These are phyloP conservation scores for Fusarium tanahbumbuense DNA, from an alignment of 2,329 filamentous ascomycete species.

Conservation along the genomic window DNA sequence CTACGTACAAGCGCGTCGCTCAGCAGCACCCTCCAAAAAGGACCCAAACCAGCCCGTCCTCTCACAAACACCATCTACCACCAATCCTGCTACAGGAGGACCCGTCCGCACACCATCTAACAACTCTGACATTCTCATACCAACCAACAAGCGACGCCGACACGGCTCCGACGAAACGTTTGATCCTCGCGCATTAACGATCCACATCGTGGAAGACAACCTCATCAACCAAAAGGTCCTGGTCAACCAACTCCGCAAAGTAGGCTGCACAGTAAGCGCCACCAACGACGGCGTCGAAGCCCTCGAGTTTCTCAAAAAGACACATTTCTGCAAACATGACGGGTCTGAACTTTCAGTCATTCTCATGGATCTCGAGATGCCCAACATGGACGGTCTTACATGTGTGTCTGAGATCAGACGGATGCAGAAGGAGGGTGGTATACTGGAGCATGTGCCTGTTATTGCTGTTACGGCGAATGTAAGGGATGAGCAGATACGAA, in stretches of 20 bases:
- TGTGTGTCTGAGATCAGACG: slow-evolving; percentile 56
- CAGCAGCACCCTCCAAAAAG: slow-evolving; percentile 39
- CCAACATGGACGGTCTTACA: slow-evolving; percentile 60
- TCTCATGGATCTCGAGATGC: slow-evolving; percentile 63
- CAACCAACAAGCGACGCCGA: background rate
- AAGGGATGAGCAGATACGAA: slow-evolving; percentile 59
- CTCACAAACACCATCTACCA: background rate
- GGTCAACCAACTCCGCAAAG: slow-evolving; percentile 71
- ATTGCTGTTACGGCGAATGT: slow-evolving; percentile 62
- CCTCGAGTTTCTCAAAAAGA: slow-evolving; percentile 53
- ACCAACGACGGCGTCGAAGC: slow-evolving; percentile 73
- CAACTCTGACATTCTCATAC: background rate
- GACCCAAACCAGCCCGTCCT: background rate
- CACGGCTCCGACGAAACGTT: background rate
- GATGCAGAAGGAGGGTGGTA: slow-evolving; percentile 50
- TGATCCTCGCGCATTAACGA: slow-evolving; percentile 55
- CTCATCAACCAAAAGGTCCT: slow-evolving; percentile 75
- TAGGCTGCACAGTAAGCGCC: slow-evolving; percentile 68
- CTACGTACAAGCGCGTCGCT: slow-evolving; percentile 68
- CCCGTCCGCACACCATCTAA: background rate
- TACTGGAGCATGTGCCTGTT: slow-evolving; percentile 54
- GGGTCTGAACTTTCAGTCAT: slow-evolving; percentile 53
- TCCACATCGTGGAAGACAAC: slow-evolving; percentile 76
- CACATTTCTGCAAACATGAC: slow-evolving; percentile 45
- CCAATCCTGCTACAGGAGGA: background rate